Percentiles rank a stretch among this genome's conserved stretches.
These are phyloP conservation scores for Cucumis hystrix DNA, from an alignment of 306 rosid species.

Conservation along the genomic window DNA sequence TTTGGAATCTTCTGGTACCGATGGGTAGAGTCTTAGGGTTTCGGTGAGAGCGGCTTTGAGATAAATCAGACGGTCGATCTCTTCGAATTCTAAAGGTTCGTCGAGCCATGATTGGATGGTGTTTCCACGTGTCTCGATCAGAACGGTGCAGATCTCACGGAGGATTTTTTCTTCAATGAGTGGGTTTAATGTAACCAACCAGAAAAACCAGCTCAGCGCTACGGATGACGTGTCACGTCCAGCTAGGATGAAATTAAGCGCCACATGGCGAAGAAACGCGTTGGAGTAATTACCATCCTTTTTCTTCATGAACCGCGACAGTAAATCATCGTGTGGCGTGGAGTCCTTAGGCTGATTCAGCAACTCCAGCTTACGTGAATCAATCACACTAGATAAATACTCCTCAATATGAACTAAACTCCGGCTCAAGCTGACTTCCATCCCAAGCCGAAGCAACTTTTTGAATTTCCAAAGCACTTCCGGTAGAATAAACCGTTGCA, in stretches of 20 bases:
- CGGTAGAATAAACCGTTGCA: conserved; percentile 66
- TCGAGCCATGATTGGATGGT: conserved; percentile 31
- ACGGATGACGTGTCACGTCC: conserved; percentile 94
- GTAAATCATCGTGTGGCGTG: conserved; percentile 53
- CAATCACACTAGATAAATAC: conserved; percentile 61
- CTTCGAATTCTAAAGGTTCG: conserved; percentile 64
- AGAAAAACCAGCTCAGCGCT: conserved; percentile 72
- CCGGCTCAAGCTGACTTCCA: conserved; percentile 82
- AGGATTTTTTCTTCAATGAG: conserved; percentile 47
- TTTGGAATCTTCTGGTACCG: conserved; percentile 85
- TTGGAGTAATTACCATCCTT: conserved; percentile 56
- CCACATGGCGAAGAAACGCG: conserved; percentile 64
- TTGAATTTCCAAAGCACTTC: conserved; percentile 64
- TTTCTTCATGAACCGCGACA: conserved; percentile 80
- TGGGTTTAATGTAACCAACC: conserved; percentile 57
- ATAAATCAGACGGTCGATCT: conserved; percentile 61
- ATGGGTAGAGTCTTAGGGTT: conserved; percentile 69
- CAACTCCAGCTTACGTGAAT: conserved; percentile 70
- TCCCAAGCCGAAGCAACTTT: conserved; percentile 80
- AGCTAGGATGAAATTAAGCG: conserved; percentile 85
- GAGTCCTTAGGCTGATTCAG: conserved; percentile 48
- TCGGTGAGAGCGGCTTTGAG: conserved; percentile 72
- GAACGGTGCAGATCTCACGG: conserved; percentile 37
- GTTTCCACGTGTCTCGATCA: conserved; percentile 58
- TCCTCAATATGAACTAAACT: conserved; percentile 52